Base-by-base conservation (phyloP, 495 filamentous ascomycete species). In the Lichenothelia convexa region DNA sequence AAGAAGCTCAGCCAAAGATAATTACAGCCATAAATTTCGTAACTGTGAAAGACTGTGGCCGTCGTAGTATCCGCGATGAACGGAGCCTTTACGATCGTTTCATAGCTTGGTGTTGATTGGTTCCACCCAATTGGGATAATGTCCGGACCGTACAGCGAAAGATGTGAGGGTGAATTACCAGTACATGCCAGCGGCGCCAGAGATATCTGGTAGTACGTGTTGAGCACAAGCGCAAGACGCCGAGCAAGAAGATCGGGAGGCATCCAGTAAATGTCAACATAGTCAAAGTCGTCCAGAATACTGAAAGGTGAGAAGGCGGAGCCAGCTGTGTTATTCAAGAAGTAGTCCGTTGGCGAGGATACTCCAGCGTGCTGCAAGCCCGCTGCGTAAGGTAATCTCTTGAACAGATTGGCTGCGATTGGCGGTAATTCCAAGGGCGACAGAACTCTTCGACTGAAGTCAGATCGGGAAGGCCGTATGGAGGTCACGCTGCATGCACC, bases 131-230 rank as follows among this genome's bases (percentile, higher is more conserved):
- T 22, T 24, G 48, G 42, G 20, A 41, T 4, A n/a, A 41, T 50
- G 30, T 44, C 45, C 8, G 42, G 47, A 30, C 47, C 41, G 17
- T 50, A 50, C 7, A 36, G 20, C 2, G 47, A 41, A 4, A 50
- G 30, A 23, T 50, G 42, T 13, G 17, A 17, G 3, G 41, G 30
- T n/a, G 45, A 31, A 16, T 29, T 23, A 7, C 41, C 44, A 13
- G 32, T 22, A 23, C 42, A 45, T 5, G 21, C 41, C 16, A 21
- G 39, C 19, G 48, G 38, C 13, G 29, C 24, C 3, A 40, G 17
- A 15, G 21, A 40, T 4, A 43, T 5, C 29, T 51, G 45, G 26
- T 38, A 51, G 35, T 35, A 51, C 1, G 45, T 47, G 29, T 51
- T 51, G 9, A 43, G 11, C 1, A 48, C 5, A 12, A 48, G 15